Evolutionary conservation across 2,329 filamentous ascomycete genomes (phyloP), one percentile per base, ranked within the genome.

Genomic region (Fusarium sp.): DNA sequence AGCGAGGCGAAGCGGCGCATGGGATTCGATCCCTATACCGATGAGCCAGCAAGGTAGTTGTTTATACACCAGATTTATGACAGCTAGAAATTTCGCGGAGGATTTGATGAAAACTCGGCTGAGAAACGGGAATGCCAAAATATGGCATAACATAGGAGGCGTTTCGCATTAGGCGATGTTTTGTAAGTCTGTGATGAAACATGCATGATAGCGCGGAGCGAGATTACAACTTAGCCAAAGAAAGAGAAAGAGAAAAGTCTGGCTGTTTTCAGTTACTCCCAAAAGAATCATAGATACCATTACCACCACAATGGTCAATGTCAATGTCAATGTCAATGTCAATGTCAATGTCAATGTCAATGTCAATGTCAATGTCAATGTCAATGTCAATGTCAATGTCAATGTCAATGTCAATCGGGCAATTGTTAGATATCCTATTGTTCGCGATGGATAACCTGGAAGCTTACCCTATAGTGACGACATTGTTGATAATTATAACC

Each of bases 11-110:
- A 82, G 65, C 75, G 77, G 61, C 80, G 79, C 42, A 82, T 87
- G 68, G 85, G 85, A 1, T 87, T 87, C 73, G 85, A 87, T 70
- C 85, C 85, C 15, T 87, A 87, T 63, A 82, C 81, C 24, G 85
- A 87, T 73, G 76, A 72, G 46, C 75, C 77, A 49, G 70, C 73
- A 38, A 73, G 68, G 42, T 75, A 69, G 66, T 21, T 7, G 14
- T 15, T 51, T n/a, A 6, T 43, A 1, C 9, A 6, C 7, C 11
- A 21, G 38, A 15, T 17, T 14, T 15, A 9, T 24, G n/a, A 24
- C 14, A n/a, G 15, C 12, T 36, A 4, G 14, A 6, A 6, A 19
- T 11, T 19, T 4, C 11, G 12, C 44, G 38, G 42, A 48, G n/a
- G 17, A 15, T 24, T 49, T 43, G 39, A 50, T 44, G 23, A 62